Conservation (phyloP, 1,139 yeast species). For the Pichia sp. region DNA sequence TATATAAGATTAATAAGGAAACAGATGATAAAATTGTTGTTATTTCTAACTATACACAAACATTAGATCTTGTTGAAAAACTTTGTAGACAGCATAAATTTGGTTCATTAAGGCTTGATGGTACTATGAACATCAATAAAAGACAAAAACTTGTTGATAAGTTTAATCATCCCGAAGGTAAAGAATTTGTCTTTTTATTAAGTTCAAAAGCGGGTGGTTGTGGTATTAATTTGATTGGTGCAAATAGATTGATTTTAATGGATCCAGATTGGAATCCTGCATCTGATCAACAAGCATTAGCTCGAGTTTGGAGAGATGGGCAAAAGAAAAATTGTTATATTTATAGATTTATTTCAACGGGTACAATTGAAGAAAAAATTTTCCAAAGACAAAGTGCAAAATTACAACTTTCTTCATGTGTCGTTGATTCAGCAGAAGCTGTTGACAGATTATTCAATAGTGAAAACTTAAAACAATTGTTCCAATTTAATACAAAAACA, state of each 20-base stretch:
- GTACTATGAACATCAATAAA: constrained; percentile 86
- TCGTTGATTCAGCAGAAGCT: constrained; percentile 93
- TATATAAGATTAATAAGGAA: constrained; percentile 65
- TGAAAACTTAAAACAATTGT: constrained; percentile 70
- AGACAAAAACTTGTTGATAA: constrained; percentile 88
- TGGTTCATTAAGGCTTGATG: constrained; percentile 83
- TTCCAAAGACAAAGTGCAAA: constrained; percentile 97
- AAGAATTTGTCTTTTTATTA: constrained; percentile 79
- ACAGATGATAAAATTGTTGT: constrained; percentile 92
- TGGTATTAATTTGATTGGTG: constrained; percentile 95
- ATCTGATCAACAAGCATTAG: constrained; percentile 95
- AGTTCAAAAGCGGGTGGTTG: constrained; percentile 99
- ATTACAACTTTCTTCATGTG: constrained; percentile 87
- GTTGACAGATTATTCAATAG: constrained; percentile 88
- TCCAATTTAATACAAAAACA: constrained; percentile 63
- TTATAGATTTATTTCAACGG: constrained; percentile 87
- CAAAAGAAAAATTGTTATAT: constrained; percentile 96
- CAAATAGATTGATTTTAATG: constrained; percentile 77
- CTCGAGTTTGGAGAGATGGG: constrained; percentile 99
- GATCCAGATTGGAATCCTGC: constrained; percentile 99
- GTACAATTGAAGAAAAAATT: constrained; percentile 93
- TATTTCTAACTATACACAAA: constrained; percentile 91
- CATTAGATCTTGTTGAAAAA: constrained; percentile 81
- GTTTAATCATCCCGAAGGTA: constrained; percentile 85
- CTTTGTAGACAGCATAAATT: constrained; percentile 72